These are phyloP conservation scores for Fraxinus quadrangulata DNA, from an alignment of 257 asterid species.

Conservation along the genomic window DNA sequence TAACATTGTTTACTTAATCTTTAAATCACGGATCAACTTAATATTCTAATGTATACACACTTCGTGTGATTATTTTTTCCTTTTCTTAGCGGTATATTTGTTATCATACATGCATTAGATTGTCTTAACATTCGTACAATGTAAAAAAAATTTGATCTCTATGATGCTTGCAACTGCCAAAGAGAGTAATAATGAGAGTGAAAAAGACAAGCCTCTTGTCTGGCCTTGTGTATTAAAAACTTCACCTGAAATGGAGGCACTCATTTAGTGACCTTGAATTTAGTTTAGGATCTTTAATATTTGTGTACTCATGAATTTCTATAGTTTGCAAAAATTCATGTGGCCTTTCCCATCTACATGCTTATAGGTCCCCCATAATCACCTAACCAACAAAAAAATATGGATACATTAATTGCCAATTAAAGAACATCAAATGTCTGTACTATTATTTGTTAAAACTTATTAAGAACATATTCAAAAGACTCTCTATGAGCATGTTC, in stretches of 20 bases:
- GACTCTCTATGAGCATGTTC: no score
- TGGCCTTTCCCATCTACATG: not conserved
- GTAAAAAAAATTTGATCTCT: not conserved
- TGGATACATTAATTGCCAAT: not conserved
- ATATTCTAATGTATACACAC: not conserved
- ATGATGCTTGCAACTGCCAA: not conserved
- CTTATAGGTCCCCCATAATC: not conserved
- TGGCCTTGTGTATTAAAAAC: not conserved
- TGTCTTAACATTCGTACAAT: no score
- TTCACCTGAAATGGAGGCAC: constrained; percentile 6
- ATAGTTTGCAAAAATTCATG: not conserved
- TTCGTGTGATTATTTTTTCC: no score
- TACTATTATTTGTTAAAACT: not conserved
- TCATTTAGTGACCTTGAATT: not conserved
- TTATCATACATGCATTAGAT: not conserved
- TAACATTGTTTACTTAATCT: no score
- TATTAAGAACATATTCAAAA: no score
- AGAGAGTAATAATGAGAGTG: not conserved
- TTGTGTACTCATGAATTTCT: not conserved
- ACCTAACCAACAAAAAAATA: not conserved
- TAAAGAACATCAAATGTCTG: not conserved
- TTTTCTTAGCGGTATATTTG: no score
- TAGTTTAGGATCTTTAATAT: not conserved
- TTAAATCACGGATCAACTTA: not conserved
- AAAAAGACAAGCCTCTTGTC: not conserved